phyloP scores from a whole-genome alignment of 805 yeast species.

The Yarrowia sp. region DNA sequence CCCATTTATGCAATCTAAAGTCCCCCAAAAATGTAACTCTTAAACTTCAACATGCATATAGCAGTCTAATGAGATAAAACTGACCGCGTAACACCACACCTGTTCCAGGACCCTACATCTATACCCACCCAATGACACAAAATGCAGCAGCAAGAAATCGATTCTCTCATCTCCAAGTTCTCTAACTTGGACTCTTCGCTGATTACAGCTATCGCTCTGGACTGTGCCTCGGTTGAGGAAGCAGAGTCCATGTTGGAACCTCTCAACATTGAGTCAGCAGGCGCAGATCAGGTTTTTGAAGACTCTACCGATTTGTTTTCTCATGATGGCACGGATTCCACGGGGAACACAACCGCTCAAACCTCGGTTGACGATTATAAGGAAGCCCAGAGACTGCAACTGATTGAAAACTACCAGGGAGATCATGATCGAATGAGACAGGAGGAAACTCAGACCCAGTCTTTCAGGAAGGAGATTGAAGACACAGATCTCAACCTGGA shows the following conservation, averaged over 20 bases:
- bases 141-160: constrained; percentile 20
- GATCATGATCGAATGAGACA: constrained; percentile 12
- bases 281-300: not conserved
- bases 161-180: constrained; percentile 20
- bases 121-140: constrained; percentile 1
- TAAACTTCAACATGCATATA: constrained; percentile 4
- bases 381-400: constrained; percentile 32
- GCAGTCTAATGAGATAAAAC: constrained; percentile 18
- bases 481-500: constrained; percentile 20
- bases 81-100: not conserved
- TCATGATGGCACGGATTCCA: constrained; percentile 19
- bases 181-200: constrained; percentile 34
- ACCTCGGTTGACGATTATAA: constrained; percentile 22
- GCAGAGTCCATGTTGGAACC: constrained; percentile 20
- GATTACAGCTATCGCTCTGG: constrained; percentile 35
- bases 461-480: constrained; percentile 15
- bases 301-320: not conserved
- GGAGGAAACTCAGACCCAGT: constrained; percentile 19
- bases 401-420: constrained; percentile 27
- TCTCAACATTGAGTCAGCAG: constrained; percentile 22
- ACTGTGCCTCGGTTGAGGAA: constrained; percentile 17
- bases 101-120: not conserved
- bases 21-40: not conserved
- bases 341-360: constrained; percentile 17
- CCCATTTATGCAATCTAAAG: not conserved